Evolutionary conservation across 2,329 filamentous ascomycete genomes (phyloP).

Genomic region (Fulvia fulva): DNA sequence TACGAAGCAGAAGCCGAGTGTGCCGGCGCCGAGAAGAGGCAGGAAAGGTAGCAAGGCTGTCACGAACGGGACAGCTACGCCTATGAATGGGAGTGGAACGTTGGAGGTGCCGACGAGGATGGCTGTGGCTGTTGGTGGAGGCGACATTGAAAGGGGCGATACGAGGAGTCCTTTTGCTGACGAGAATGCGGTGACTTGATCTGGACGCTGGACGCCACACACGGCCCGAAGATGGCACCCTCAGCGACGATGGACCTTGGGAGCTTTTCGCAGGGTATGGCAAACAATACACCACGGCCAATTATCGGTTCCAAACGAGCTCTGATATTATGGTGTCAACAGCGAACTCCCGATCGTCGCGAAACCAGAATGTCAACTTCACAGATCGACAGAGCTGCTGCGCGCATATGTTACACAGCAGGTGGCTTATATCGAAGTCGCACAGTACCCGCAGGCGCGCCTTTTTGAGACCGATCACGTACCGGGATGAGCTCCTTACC

Average conservation of each 20-base stretch:
- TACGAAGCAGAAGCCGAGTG: constrained; percentile 75
- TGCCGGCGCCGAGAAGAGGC: constrained; percentile 70
- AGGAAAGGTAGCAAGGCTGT: constrained; percentile 32
- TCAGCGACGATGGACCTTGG: background rate
- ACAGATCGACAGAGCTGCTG: constrained; percentile 1
- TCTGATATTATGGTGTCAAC: no score
- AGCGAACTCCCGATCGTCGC: constrained; percentile 2
- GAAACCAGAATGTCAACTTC: background rate
- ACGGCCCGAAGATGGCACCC: background rate
- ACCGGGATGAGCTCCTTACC: constrained; percentile 2
- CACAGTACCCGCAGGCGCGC: constrained; percentile 12
- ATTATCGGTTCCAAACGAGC: no score
- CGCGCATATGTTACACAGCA: constrained; percentile 1
- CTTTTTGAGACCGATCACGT: background rate
- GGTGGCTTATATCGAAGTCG: constrained; percentile 4
- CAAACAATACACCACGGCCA: no score
- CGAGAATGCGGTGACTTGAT: constrained; percentile 21
- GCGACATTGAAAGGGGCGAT: constrained; percentile 14
- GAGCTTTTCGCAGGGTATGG: no score
- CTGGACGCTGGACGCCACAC: background rate
- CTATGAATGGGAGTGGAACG: constrained; percentile 4
- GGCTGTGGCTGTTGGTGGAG: constrained; percentile 3
- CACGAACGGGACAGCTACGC: constrained; percentile 6
- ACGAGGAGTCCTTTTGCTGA: constrained; percentile 23
- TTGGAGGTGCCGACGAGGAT: constrained; percentile 12